Evolutionary conservation across 352 stramenopile genomes (phyloP), one percentile per base, ranked within the genome.

Genomic region (Pythium folliculosum): DNA sequence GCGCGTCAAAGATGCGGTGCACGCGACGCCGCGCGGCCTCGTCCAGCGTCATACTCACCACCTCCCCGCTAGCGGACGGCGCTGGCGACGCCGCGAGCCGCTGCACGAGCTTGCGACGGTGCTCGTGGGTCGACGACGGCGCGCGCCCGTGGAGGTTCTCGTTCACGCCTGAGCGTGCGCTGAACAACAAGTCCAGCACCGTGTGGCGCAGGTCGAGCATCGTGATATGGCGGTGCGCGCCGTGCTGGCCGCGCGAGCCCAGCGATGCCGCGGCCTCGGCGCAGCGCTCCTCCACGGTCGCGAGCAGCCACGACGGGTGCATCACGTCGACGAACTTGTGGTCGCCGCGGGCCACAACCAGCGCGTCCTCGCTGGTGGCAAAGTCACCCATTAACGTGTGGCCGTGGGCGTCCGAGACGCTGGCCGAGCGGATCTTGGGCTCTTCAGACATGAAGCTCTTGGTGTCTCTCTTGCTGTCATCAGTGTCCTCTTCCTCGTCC

Each of bases 301-400:
- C 70, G 43, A 93, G 65, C 17, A 93, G 70, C 84, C 84, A 93
- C 65, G 82, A 84, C 37, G 78, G 61, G 50, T 90, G 67, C 84
- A 93, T 91, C 27, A 90, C 75, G 63, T 92, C 76, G n/a, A 92
- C 82, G 56, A 91, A 90, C 4, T 74, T 72, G 60, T 78, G 73
- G 2, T 74, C 61, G 2, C 72, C 45, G 25, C n/a, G 19, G 19
- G 6, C 7, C 12, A 6, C 32, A 10, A 25, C 40, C 19, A 16
- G 5, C 0, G 51, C 38, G 4, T 19, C 3, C 9, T 54, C 40
- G 10, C 32, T 19, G n/a, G 22, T 22, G 12, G 12, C 12, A 37
- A 60, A 35, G 19, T 49, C 37, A 14, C n/a, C 40, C 40, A 53
- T 23, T 12, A 63, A 19, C 22, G 2, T 17, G 5, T 22, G n/a